phyloP scores from a whole-genome alignment of 2,329 filamentous ascomycete species.

The Fusarium mexicanum region DNA sequence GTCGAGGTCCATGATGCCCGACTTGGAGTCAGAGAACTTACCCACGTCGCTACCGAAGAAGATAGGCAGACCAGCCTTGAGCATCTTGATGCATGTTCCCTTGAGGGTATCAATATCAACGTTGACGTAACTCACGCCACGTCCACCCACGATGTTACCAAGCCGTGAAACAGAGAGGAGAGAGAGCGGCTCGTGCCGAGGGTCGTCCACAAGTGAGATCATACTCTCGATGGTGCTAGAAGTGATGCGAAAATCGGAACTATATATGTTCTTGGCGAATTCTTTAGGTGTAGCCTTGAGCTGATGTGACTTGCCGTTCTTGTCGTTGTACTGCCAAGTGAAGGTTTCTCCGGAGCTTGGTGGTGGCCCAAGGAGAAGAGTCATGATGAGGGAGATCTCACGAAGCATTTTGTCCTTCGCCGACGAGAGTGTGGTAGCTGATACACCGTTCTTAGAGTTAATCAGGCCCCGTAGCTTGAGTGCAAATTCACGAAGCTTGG shows the following conservation, averaged over 20 bases:
- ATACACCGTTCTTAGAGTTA: conserved; percentile 42
- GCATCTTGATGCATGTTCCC: conserved; percentile 77
- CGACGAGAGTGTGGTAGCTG: conserved; percentile 53
- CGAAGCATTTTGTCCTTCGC: conserved; percentile 79
- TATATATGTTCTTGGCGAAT: conserved; percentile 76
- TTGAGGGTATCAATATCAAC: conserved; percentile 80
- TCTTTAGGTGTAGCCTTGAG: conserved; percentile 73
- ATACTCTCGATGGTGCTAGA: conserved; percentile 71
- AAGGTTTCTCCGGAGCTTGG: conserved; percentile 76
- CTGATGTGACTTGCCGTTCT: conserved; percentile 69
- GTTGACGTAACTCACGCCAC: conserved; percentile 83
- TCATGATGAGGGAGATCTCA: conserved; percentile 84
- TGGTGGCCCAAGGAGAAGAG: conserved; percentile 82
- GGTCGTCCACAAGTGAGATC: conserved; percentile 87
- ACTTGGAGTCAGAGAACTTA: conserved; percentile 74
- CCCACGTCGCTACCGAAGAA: conserved; percentile 93
- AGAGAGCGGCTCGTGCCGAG: conserved; percentile 76
- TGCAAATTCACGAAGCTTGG: conserved; percentile 87
- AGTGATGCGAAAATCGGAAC: conserved; percentile 66
- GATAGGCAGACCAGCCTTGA: conserved; percentile 79
- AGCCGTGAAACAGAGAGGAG: conserved; percentile 81
- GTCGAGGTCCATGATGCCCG: conserved; percentile 82
- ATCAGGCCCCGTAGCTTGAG: conserved; percentile 73
- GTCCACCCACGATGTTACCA: conserved; percentile 82
- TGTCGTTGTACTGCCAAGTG: conserved; percentile 82